Evolutionary conservation across 2,329 filamentous ascomycete genomes (phyloP).

Genomic region (Exophiala alcalophila): DNA sequence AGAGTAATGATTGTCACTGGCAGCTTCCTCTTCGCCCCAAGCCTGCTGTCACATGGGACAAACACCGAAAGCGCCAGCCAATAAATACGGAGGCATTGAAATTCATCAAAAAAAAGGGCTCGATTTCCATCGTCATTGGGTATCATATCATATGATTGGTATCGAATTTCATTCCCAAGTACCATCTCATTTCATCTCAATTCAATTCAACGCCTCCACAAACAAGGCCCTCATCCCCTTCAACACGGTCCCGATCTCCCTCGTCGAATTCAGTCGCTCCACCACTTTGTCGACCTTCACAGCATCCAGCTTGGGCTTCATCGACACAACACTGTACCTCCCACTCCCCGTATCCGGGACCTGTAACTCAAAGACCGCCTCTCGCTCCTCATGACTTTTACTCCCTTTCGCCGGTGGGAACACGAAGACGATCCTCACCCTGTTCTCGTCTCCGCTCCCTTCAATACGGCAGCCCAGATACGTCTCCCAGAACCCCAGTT

Average conservation of each 20-base stretch:
- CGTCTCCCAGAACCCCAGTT: conserved; percentile 93
- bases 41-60: too few relatives aligned
- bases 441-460: conserved; percentile 77
- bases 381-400: conserved; percentile 53
- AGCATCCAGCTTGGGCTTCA: conserved; percentile 63
- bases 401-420: conserved; percentile 70
- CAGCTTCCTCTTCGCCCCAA: too few relatives aligned
- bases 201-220: conserved; percentile 52
- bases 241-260: conserved; percentile 59
- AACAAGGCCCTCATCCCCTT: conserved; percentile 63
- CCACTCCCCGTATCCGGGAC: conserved; percentile 63
- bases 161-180: too few relatives aligned
- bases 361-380: conserved; percentile 85
- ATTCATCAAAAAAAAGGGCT: too few relatives aligned
- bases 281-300: conserved; percentile 55
- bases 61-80: too few relatives aligned
- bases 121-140: too few relatives aligned
- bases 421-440: conserved; percentile 84
- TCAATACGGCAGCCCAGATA: conserved; percentile 88
- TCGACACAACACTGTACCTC: conserved; percentile 81
- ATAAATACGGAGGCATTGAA: too few relatives aligned
- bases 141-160: too few relatives aligned
- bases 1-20: too few relatives aligned
- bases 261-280: conserved; percentile 57
- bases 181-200: too few relatives aligned